A percentile compares a stretch with the other conserved stretches of the same genome.
Evolutionary conservation across 2,329 filamentous ascomycete genomes (phyloP).

Genomic region (Incumbomyces lentus): DNA sequence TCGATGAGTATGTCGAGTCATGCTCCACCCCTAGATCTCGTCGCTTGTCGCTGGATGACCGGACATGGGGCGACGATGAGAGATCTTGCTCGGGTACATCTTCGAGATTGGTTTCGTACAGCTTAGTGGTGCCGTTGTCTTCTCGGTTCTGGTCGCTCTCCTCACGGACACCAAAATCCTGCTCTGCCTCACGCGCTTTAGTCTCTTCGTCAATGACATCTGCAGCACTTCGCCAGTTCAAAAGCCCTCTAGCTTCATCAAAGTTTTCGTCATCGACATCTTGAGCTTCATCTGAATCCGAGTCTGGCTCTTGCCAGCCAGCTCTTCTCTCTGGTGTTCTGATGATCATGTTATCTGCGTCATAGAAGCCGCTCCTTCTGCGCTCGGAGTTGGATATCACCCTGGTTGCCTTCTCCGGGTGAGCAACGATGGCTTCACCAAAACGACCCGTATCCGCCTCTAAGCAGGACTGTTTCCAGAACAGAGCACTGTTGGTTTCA

Average conservation of each 20-base stretch:
- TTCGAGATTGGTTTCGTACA: slow-evolving; percentile 5
- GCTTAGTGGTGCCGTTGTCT: not conserved
- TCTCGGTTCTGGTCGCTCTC: not conserved
- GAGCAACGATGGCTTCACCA: not conserved
- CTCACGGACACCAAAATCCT: not conserved
- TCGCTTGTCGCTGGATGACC: not conserved
- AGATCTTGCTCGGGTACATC: slow-evolving; percentile 6
- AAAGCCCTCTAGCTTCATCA: not conserved
- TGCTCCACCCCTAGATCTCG: not conserved
- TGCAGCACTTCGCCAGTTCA: slow-evolving; percentile 3
- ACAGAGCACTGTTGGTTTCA: slow-evolving; percentile 16
- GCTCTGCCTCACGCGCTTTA: not conserved
- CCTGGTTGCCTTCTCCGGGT: not conserved
- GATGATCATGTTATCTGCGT: slow-evolving; percentile 16
- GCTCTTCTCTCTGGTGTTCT: not conserved
- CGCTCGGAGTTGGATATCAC: slow-evolving; percentile 9
- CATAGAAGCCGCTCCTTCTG: slow-evolving; percentile 14
- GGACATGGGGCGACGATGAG: not conserved
- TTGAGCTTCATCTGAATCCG: not conserved
- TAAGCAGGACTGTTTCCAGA: slow-evolving; percentile 10
- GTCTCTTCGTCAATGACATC: slow-evolving; percentile 5
- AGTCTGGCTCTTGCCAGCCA: not conserved
- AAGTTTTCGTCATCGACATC: not conserved
- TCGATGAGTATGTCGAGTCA: slow-evolving; percentile 3
- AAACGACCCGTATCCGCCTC: not conserved